phyloP scores from a whole-genome alignment of 2,329 filamentous ascomycete genomes.

The Calonectria pteridis region DNA sequence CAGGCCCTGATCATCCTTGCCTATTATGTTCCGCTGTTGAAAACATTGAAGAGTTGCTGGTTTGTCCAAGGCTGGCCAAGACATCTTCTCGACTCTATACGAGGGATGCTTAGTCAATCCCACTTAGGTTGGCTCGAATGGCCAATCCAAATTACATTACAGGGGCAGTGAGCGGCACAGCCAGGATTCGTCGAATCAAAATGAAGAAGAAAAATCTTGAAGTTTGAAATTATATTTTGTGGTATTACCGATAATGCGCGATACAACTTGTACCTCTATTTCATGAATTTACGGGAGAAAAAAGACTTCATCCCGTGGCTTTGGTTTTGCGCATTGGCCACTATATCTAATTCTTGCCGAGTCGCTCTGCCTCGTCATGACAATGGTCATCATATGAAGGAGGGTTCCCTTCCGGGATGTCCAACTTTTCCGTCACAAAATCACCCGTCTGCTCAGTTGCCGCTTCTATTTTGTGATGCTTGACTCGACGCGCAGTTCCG shows the following conservation, averaged over 20 bases:
- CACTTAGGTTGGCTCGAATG: constrained; percentile 42
- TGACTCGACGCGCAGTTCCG: not conserved
- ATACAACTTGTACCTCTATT: not conserved
- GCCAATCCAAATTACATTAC: constrained; percentile 37
- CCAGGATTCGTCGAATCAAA: constrained; percentile 10
- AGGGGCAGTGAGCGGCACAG: constrained; percentile 14
- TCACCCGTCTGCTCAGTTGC: not conserved
- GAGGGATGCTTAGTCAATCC: constrained; percentile 32
- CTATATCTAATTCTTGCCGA: not conserved
- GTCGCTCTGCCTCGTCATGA: not conserved
- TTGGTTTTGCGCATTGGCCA: not conserved
- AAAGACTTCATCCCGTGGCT: not conserved
- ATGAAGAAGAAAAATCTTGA: constrained; percentile 1
- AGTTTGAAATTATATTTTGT: not conserved
- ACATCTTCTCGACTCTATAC: constrained; percentile 42
- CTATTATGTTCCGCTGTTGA: constrained; percentile 37
- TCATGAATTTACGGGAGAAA: not conserved
- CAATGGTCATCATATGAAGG: constrained; percentile 13
- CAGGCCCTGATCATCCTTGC: constrained; percentile 45
- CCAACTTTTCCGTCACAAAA: not conserved
- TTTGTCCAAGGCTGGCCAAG: constrained; percentile 29
- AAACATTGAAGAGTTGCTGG: constrained; percentile 27
- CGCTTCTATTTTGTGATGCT: not conserved
- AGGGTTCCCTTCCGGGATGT: constrained; percentile 12
- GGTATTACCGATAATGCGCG: not conserved